Evolutionary conservation across 345 rosid genomes (phyloP).

Genomic region (Hibiscus tridactylites): DNA sequence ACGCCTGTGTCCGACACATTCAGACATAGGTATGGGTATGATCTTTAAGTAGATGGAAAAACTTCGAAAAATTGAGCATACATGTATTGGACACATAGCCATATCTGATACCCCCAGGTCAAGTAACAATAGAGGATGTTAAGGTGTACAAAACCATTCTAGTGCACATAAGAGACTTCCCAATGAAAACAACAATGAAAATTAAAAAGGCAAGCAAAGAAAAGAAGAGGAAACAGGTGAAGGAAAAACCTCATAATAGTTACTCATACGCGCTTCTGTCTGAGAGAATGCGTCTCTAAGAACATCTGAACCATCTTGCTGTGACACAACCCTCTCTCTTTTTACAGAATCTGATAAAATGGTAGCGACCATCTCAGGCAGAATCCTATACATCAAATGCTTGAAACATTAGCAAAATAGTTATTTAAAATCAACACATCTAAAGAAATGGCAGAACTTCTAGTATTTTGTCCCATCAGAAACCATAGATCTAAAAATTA

Average conservation of each 20-base stretch:
- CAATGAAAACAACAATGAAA: background rate
- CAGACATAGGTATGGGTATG: background rate
- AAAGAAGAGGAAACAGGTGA: background rate
- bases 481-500: background rate
- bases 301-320: slow-evolving; percentile 70
- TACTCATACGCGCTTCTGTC: slow-evolving; percentile 73
- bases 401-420: background rate
- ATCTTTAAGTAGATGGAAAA: background rate
- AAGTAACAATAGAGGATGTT: background rate
- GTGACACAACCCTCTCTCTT: slow-evolving; percentile 61
- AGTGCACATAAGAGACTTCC: background rate
- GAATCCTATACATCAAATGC: slow-evolving; percentile 40
- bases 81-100: background rate
- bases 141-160: background rate
- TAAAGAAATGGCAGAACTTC: background rate
- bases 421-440: background rate
- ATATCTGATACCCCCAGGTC: background rate
- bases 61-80: background rate
- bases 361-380: slow-evolving; percentile 66
- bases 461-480: background rate
- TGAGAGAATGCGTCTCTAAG: slow-evolving; percentile 64
- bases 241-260: slow-evolving; percentile 66
- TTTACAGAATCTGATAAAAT: slow-evolving; percentile 58
- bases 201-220: background rate
- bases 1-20: background rate